These are phyloP conservation scores for Ramaria sp. DNA, from an alignment of 768 basidiomycete genomes.

Conservation along the genomic window DNA sequence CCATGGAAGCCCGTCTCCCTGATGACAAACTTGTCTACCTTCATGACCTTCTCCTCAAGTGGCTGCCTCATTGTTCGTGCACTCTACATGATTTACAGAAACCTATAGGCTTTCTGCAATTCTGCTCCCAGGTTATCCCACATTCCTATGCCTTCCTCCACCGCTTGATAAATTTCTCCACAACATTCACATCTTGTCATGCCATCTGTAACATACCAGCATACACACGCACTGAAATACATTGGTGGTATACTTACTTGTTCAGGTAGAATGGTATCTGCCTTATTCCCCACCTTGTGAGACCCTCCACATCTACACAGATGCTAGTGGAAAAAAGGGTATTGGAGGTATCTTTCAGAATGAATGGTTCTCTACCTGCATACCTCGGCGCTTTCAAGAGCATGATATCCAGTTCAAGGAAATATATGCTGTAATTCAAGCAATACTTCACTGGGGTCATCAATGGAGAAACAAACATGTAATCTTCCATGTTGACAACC, in stretches of 20 bases:
- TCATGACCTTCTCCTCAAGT: slow-evolving; percentile 11
- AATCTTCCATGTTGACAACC: slow-evolving; percentile 22
- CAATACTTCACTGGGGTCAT: slow-evolving; percentile 21
- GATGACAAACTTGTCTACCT: slow-evolving; percentile 21
- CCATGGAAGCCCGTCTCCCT: slow-evolving; percentile 25
- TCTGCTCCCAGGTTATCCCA: slow-evolving; percentile 25
- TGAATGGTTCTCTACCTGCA: slow-evolving; percentile 18
- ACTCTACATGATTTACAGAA: slow-evolving; percentile 21
- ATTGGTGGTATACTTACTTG: slow-evolving; percentile 23
- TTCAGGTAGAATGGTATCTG: slow-evolving; percentile 22
- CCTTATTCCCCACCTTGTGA: slow-evolving; percentile 4
- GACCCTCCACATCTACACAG: slow-evolving; percentile 18
- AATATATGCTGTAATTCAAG: slow-evolving; percentile 19
- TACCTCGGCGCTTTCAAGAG: slow-evolving; percentile 16
- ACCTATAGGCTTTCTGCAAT: slow-evolving; percentile 24
- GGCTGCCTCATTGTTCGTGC: slow-evolving; percentile 15
- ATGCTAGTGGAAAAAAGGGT: slow-evolving; percentile 24
- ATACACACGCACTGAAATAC: slow-evolving; percentile 16
- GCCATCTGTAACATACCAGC: slow-evolving; percentile 17
- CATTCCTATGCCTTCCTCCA: slow-evolving; percentile 19
- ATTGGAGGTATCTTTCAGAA: slow-evolving; percentile 15
- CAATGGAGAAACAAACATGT: slow-evolving; percentile 18
- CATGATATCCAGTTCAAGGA: slow-evolving; percentile 24
- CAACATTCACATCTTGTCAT: slow-evolving; percentile 17
- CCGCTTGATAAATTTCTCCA: slow-evolving; percentile 20